phyloP scores from a whole-genome alignment of 2,329 filamentous ascomycete genomes.

The Rhynchosporium secalis region DNA sequence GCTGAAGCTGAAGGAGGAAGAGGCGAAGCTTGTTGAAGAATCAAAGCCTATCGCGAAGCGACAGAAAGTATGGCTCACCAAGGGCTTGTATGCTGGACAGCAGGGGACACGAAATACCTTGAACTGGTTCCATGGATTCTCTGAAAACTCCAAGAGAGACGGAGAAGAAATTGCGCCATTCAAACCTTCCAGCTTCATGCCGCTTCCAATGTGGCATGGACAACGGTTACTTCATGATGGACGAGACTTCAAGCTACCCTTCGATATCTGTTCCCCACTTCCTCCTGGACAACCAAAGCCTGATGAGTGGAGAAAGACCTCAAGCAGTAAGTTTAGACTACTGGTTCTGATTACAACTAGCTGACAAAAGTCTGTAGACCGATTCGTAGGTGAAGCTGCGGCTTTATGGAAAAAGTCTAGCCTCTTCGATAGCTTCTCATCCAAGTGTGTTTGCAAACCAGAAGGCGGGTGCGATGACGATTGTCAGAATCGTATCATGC shows the following conservation, averaged over 20 bases:
- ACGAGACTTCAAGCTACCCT: constrained; percentile 85
- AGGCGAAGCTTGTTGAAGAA: constrained; percentile 25
- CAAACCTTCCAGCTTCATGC: constrained; percentile 60
- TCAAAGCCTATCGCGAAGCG: constrained; percentile 27
- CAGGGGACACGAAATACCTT: constrained; percentile 39
- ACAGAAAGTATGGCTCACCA: constrained; percentile 61
- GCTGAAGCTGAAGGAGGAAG: constrained; percentile 5
- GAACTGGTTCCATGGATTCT: constrained; percentile 34
- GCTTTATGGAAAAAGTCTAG: constrained; percentile 79
- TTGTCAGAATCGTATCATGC: constrained; percentile 94
- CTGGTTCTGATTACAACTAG: background rate
- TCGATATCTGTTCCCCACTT: constrained; percentile 84
- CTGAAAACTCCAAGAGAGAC: constrained; percentile 50
- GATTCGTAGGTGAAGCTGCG: constrained; percentile 82
- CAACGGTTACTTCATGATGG: constrained; percentile 69
- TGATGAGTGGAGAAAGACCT: constrained; percentile 88
- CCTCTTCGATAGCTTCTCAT: constrained; percentile 71
- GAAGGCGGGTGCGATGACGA: constrained; percentile 83
- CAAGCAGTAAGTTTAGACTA: constrained; percentile 68
- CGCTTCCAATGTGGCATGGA: constrained; percentile 77
- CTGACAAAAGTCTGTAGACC: constrained; percentile 55
- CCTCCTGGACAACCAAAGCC: constrained; percentile 86
- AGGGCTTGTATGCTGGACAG: constrained; percentile 88
- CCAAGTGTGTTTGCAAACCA: constrained; percentile 73
- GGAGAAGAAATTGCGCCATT: constrained; percentile 50